These are phyloP conservation scores for Gossypium raimondii DNA, from an alignment of 345 rosid species.

Conservation along the genomic window DNA sequence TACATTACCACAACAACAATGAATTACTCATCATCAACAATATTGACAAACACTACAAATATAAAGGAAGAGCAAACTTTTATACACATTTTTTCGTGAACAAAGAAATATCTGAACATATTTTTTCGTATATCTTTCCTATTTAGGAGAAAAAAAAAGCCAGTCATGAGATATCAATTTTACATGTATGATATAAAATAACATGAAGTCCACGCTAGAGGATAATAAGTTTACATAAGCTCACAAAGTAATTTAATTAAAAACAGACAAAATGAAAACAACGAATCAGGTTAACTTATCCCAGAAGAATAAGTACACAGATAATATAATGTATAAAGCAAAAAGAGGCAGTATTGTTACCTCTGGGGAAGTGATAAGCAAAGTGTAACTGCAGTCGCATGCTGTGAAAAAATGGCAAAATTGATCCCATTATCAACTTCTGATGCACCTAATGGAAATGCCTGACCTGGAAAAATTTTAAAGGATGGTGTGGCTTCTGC, in stretches of 20 bases:
- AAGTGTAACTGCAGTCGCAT: conserved; percentile 74
- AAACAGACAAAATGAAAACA: neutral
- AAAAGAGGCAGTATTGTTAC: conserved; percentile 27
- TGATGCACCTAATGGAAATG: conserved; percentile 76
- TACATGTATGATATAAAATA: neutral
- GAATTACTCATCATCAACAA: neutral
- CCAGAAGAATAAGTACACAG: neutral
- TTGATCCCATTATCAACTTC: conserved; percentile 73
- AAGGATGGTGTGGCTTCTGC: conserved; percentile 35
- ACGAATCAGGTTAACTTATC: neutral
- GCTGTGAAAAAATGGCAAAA: conserved; percentile 80
- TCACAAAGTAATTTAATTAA: neutral
- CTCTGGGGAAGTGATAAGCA: conserved; percentile 68
- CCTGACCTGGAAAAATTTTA: conserved; percentile 58
- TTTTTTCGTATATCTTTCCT: neutral
- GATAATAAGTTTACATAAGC: neutral
- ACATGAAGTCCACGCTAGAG: neutral
- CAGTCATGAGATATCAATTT: neutral
- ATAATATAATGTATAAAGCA: neutral
- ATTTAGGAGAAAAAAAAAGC: neutral
- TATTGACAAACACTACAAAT: neutral
- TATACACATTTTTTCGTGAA: neutral
- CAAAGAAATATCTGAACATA: neutral
- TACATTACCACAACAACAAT: neutral
- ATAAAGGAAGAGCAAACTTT: neutral